Base-by-base conservation (phyloP, 208 protist genomes). In the Trypanosoma vivax region DNA sequence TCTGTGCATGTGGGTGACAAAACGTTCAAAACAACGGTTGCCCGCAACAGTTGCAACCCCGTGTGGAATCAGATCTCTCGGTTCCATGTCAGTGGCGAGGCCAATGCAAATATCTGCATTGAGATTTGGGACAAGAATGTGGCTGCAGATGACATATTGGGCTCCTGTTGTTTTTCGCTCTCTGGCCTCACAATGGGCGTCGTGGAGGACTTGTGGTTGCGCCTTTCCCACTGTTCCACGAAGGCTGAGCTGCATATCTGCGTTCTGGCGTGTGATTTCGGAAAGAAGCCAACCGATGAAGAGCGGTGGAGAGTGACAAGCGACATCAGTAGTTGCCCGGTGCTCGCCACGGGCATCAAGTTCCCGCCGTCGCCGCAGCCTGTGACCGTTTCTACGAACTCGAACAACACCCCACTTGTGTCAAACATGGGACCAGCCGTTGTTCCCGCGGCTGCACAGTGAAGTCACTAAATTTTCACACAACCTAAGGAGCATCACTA, bases 101-200 rank as follows among this genome's bases (percentile, higher is more conserved):
- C 73, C 51, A 54, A 50, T 31, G 64, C 70, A 21, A 62, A 79
- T 38, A 49, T 88, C 11, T 33, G 66, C 21, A 61, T 88, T 18
- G 74, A 83, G 62, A 16, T 88, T 40, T 80, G 76, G 74, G 78
- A 88, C 40, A 60, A 79, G 46, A 77, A 78, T 61, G 33, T 77
- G 13, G 24, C 76, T 11, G 57, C 47, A 7, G 80, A 88, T 31
- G 65, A 76, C 11, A 55, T 76, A 6, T 51, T 88, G 40, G 80
- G 80, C 16, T 60, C 41, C 47, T 84, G 79, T 69, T 55, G 9
- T 10, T 67, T 88, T 27, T 64, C 73, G n/a, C n/a, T 88, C 24
- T 65, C 73, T 38, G 70, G 65, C n/a, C 64, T 88, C 2, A 35
- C 47, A 11, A 61, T 69, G 16, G 76, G 76, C n/a, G 67, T 83